Conservation (phyloP, 768 basidiomycete genomes). For the Suillus discolor region DNA sequence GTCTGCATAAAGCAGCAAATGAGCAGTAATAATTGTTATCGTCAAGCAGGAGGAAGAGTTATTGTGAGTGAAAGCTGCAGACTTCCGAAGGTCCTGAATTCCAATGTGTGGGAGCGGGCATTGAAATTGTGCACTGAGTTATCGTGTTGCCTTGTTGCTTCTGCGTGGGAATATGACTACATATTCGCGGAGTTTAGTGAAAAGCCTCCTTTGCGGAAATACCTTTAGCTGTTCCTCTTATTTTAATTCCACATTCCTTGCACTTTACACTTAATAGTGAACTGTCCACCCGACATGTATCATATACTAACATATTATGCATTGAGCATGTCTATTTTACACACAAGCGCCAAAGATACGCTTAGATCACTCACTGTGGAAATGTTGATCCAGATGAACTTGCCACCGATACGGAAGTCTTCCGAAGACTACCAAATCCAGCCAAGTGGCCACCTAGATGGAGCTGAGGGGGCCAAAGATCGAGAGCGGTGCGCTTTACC, state of each 20-base stretch:
- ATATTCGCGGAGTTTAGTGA: constrained; percentile 36
- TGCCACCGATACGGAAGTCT: constrained; percentile 5
- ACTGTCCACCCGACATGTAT: neutral
- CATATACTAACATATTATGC: neutral
- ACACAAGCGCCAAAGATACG: constrained; percentile 6
- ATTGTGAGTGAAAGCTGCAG: constrained; percentile 19
- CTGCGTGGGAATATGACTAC: constrained; percentile 29
- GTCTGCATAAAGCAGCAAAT: constrained; percentile 41
- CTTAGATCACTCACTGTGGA: constrained; percentile 8
- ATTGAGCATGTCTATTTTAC: neutral
- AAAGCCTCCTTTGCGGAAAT: constrained; percentile 29
- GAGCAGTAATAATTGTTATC: constrained; percentile 7
- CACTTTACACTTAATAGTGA: neutral
- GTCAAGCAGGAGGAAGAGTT: constrained; percentile 15
- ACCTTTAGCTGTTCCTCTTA: constrained; percentile 4
- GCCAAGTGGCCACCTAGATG: constrained; percentile 1
- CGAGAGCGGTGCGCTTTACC: neutral
- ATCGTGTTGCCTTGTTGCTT: constrained; percentile 36
- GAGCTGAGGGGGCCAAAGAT: constrained; percentile 5
- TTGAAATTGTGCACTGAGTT: constrained; percentile 43
- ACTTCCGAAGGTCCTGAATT: constrained; percentile 27
- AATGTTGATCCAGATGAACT: constrained; percentile 7
- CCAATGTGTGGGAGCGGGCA: constrained; percentile 41
- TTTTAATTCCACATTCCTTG: neutral
- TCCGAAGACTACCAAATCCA: constrained; percentile 2